Evolutionary conservation across 192 early-diverging fungal genomes (phyloP).

Genomic region (Ambispora gerdemannii): DNA sequence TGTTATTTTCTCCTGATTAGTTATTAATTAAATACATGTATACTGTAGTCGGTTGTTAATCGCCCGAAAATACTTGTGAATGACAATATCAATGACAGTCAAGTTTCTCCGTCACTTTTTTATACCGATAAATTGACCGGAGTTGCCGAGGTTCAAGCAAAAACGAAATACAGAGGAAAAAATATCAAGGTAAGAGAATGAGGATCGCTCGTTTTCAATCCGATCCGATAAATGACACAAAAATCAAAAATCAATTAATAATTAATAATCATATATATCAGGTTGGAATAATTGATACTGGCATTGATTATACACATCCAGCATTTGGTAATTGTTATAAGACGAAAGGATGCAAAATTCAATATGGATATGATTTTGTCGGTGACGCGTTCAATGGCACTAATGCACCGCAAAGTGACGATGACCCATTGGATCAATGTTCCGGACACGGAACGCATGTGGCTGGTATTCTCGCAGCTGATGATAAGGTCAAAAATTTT

Average conservation of each 20-base stretch:
- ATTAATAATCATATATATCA: conserved; percentile 15
- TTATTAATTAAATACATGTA: not conserved
- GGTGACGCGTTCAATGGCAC: conserved; percentile 44
- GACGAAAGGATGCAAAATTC: conserved; percentile 53
- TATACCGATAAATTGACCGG: conserved; percentile 46
- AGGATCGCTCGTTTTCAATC: not conserved
- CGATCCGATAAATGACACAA: not conserved
- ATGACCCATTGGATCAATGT: conserved; percentile 58
- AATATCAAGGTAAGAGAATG: conserved; percentile 27
- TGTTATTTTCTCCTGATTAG: not conserved
- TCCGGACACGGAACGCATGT: conserved; percentile 66
- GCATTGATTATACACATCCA: conserved; percentile 58
- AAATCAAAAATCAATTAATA: not conserved
- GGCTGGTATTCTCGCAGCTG: conserved; percentile 70
- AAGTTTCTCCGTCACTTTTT: conserved; percentile 27
- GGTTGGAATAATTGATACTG: conserved; percentile 59
- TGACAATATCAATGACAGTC: conserved; percentile 25
- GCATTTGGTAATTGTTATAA: conserved; percentile 68
- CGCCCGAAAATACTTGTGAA: not conserved
- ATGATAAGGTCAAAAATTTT: conserved; percentile 50
- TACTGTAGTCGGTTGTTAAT: not conserved
- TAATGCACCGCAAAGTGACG: conserved; percentile 43
- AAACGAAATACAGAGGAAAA: conserved; percentile 39
- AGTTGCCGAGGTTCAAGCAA: conserved; percentile 35
- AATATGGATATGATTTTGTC: conserved; percentile 62